Evolutionary conservation across 176 grass and related monocot species (phyloP).

Genomic region (Musa beccarii): DNA sequence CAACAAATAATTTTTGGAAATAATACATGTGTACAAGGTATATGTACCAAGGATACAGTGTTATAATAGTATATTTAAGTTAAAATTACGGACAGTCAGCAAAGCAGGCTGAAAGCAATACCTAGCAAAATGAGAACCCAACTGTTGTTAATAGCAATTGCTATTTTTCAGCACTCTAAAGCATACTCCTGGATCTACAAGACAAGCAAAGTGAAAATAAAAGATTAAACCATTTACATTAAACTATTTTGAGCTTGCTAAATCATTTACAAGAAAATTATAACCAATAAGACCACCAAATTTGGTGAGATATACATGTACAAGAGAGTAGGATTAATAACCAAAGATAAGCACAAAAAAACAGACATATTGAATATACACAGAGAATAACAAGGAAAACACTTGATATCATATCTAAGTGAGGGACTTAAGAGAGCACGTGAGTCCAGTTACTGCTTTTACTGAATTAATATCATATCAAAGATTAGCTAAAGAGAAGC

Average conservation of each 20-base stretch:
- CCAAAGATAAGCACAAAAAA: background rate
- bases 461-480: no score
- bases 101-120: background rate
- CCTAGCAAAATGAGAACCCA: background rate
- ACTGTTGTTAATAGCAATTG: background rate
- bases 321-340: background rate
- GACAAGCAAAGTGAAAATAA: background rate
- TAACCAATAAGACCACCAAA: no score
- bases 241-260: background rate
- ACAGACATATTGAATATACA: background rate
- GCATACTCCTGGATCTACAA: constrained; percentile 17
- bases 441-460: no score
- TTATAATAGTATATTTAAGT: background rate
- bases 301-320: no score
- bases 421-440: no score
- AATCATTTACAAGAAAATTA: no score
- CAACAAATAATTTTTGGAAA: no score
- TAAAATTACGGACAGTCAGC: background rate
- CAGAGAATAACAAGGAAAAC: no score
- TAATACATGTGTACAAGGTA: no score
- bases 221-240: background rate
- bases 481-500: no score
- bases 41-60: background rate
- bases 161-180: constrained; percentile 9
- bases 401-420: no score